phyloP scores from a whole-genome alignment of 1,284 basidiomycete genomes.

The Ustilago sp. region DNA sequence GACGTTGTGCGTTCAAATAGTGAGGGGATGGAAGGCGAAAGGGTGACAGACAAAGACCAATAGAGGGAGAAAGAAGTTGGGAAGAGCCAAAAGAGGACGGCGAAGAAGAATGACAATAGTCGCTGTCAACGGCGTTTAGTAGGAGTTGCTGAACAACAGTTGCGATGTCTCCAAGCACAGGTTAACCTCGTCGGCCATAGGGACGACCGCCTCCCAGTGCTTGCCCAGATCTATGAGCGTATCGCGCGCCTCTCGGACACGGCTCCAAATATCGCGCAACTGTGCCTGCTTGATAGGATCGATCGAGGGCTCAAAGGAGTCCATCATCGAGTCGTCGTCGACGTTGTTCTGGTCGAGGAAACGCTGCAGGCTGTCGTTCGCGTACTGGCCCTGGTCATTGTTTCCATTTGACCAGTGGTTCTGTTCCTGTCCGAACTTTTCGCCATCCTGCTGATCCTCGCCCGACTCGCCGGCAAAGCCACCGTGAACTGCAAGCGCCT shows the following conservation, averaged over 20 bases:
- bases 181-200: constrained; percentile 63
- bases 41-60: background rate
- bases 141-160: constrained; percentile 47
- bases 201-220: constrained; percentile 59
- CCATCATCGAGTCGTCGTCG: constrained; percentile 30
- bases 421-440: constrained; percentile 3
- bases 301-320: constrained; percentile 29
- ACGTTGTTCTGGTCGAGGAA: constrained; percentile 32
- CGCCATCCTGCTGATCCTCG: constrained; percentile 18
- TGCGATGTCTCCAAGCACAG: constrained; percentile 61
- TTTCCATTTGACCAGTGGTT: constrained; percentile 9
- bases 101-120: background rate
- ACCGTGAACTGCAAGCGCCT: constrained; percentile 57
- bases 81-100: background rate
- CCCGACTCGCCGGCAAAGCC: constrained; percentile 34
- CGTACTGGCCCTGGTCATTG: constrained; percentile 31
- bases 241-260: constrained; percentile 57
- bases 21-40: background rate
- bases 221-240: constrained; percentile 56
- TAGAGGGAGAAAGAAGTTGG: background rate
- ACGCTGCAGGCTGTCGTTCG: constrained; percentile 44
- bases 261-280: constrained; percentile 57
- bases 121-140: constrained; percentile 6
- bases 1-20: background rate
- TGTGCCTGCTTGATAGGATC: constrained; percentile 47